Percentiles rank a stretch among this genome's conserved stretches.
Conservation (phyloP, 140 eudicot genomes). For the Erigeron philadelphicus region DNA sequence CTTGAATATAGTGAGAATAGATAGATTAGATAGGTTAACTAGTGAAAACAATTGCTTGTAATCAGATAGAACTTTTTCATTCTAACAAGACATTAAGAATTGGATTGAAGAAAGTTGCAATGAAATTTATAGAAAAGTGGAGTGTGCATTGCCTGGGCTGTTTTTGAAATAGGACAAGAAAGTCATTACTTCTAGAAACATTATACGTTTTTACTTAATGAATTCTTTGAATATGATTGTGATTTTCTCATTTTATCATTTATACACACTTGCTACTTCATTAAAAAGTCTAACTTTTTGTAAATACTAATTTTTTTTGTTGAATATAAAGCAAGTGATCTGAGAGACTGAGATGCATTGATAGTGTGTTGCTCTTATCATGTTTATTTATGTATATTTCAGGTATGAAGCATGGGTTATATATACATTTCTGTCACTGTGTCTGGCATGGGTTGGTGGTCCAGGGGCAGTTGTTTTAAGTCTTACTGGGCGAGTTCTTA, state of each 20-base stretch:
- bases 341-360: slow-evolving; percentile 5
- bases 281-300: not conserved
- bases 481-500: slow-evolving; percentile 58
- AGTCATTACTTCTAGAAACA: not conserved
- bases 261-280: not conserved
- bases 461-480: slow-evolving; percentile 91
- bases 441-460: slow-evolving; percentile 98
- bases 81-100: not conserved
- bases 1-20: not conserved
- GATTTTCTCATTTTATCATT: not conserved
- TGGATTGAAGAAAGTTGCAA: not conserved
- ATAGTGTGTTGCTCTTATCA: not conserved
- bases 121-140: not conserved
- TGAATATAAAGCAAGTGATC: slow-evolving; percentile 13
- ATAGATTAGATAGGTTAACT: not conserved
- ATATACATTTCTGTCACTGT: slow-evolving; percentile 71
- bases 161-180: not conserved
- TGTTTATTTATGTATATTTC: slow-evolving; percentile 20
- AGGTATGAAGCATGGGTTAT: slow-evolving; percentile 97
- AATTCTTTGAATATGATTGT: not conserved
- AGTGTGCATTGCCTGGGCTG: not conserved
- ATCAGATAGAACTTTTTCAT: not conserved
- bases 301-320: not conserved
- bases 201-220: not conserved
- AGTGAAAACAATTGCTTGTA: not conserved